Percentiles rank a stretch among this genome's conserved stretches.
Conservation (phyloP, 2,329 filamentous ascomycete species). For the Lachnum nothofagi region DNA sequence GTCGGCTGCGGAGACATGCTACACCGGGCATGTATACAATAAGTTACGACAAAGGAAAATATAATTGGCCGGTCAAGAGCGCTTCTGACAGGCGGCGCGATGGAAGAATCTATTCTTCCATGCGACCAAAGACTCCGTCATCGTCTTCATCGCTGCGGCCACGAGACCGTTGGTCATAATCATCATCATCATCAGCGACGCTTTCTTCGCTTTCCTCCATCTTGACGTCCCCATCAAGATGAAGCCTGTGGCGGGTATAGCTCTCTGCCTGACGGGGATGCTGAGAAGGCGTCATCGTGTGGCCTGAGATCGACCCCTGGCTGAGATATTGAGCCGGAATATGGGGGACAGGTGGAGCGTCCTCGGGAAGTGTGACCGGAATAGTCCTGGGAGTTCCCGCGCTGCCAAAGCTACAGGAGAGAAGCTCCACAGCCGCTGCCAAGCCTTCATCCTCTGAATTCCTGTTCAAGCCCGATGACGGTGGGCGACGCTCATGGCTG, state of each 20-base stretch:
- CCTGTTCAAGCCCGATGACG: slow-evolving; percentile 70
- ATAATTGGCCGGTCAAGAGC: slow-evolving; percentile 13
- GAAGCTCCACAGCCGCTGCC: slow-evolving; percentile 81
- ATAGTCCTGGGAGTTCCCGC: slow-evolving; percentile 58
- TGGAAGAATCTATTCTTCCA: slow-evolving; percentile 69
- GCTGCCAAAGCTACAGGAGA: slow-evolving; percentile 79
- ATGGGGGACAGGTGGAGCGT: slow-evolving; percentile 82
- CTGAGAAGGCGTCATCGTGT: slow-evolving; percentile 51
- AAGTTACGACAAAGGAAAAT: slow-evolving; percentile 28
- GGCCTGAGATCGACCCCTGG: slow-evolving; percentile 53
- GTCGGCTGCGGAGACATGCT: slow-evolving; percentile 56
- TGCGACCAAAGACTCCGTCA: slow-evolving; percentile 89
- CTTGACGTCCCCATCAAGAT: slow-evolving; percentile 58
- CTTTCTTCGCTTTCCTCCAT: slow-evolving; percentile 63
- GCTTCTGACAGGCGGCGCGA: neutral
- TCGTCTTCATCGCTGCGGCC: slow-evolving; percentile 81
- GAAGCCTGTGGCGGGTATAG: slow-evolving; percentile 53
- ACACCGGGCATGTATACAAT: slow-evolving; percentile 43
- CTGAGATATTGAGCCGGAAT: slow-evolving; percentile 75
- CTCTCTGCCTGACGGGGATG: slow-evolving; percentile 61
- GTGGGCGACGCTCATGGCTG: slow-evolving; percentile 71
- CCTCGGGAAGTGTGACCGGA: slow-evolving; percentile 60
- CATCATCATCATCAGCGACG: slow-evolving; percentile 62
- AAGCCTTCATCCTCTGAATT: slow-evolving; percentile 80
- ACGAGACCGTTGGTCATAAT: slow-evolving; percentile 53